These are phyloP conservation scores for Hymenoscyphus fraxineus DNA, from an alignment of 2,329 filamentous ascomycete genomes.

Conservation along the genomic window DNA sequence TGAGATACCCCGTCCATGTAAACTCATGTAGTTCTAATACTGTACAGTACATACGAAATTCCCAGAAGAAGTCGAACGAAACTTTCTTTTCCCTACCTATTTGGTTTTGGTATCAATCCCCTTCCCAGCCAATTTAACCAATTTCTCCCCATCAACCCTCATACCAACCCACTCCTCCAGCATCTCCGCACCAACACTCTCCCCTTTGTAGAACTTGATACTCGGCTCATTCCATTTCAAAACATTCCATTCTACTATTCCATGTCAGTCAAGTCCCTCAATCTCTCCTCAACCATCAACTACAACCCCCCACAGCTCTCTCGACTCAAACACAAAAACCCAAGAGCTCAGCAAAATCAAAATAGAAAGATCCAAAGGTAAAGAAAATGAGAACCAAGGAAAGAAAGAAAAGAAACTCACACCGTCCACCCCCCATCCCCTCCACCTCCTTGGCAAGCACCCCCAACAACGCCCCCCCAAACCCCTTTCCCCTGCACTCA, in stretches of 20 bases:
- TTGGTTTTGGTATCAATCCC: slow-evolving; percentile 12
- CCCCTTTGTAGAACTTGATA: slow-evolving; percentile 77
- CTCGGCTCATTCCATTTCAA: slow-evolving; percentile 91
- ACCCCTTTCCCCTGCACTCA: slow-evolving; percentile 68
- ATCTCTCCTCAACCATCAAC: no score
- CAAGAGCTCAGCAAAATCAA: no score
- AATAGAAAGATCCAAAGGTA: no score
- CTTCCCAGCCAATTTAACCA: slow-evolving; percentile 53
- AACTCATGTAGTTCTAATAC: not conserved
- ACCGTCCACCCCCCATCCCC: slow-evolving; percentile 64
- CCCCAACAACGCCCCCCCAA: slow-evolving; percentile 71
- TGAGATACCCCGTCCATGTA: not conserved
- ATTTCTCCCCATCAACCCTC: slow-evolving; percentile 64
- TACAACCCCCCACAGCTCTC: no score
- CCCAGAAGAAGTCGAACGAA: not conserved
- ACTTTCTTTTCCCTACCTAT: not conserved
- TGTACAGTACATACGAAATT: not conserved
- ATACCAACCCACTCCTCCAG: slow-evolving; percentile 73
- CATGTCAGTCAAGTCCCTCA: not conserved
- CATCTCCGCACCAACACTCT: slow-evolving; percentile 54
- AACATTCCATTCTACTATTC: slow-evolving; percentile 75
- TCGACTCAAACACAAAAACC: no score
- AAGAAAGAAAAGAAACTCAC: not conserved
- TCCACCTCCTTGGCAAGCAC: slow-evolving; percentile 76
- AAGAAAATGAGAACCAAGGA: no score